Percentiles rank a stretch among this genome's conserved stretches.
Evolutionary conservation across 75 land plant species (phyloP).

Genomic region (Ceratopteris richardii): DNA sequence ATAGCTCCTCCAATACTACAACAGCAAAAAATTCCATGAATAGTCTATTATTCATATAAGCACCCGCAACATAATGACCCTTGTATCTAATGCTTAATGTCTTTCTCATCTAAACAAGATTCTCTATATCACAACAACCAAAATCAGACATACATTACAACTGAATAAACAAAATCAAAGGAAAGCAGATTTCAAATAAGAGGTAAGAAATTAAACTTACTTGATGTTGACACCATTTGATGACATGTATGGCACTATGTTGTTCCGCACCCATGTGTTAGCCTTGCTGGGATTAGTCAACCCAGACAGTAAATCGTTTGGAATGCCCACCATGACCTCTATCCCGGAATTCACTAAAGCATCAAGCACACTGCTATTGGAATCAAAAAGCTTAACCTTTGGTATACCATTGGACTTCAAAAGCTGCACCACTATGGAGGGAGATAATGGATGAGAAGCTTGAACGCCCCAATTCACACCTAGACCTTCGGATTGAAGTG

Average conservation of each 20-base stretch:
- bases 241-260: conserved; percentile 37
- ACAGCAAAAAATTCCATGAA: too few relatives aligned
- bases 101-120: too few relatives aligned
- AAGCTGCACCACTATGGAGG: conserved; percentile 35
- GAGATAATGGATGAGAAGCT: conserved; percentile 31
- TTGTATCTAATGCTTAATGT: too few relatives aligned
- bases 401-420: conserved; percentile 42
- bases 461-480: conserved; percentile 72
- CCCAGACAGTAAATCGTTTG: conserved; percentile 56
- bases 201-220: too few relatives aligned
- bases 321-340: conserved; percentile 77
- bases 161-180: too few relatives aligned
- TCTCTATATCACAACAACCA: too few relatives aligned
- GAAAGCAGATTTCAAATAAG: too few relatives aligned
- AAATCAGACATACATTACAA: too few relatives aligned
- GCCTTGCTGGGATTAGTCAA: conserved; percentile 39
- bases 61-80: too few relatives aligned
- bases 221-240: conserved; percentile 36
- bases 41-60: too few relatives aligned
- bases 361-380: conserved; percentile 30
- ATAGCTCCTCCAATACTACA: too few relatives aligned
- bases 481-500: conserved; percentile 4
- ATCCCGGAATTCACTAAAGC: conserved; percentile 37
- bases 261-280: conserved; percentile 50
- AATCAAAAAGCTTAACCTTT: conserved; percentile 68